Evolutionary conservation across 495 filamentous ascomycete species (phyloP), one percentile per base, ranked within the genome.

Genomic region (Ascodesmis nigricans): DNA sequence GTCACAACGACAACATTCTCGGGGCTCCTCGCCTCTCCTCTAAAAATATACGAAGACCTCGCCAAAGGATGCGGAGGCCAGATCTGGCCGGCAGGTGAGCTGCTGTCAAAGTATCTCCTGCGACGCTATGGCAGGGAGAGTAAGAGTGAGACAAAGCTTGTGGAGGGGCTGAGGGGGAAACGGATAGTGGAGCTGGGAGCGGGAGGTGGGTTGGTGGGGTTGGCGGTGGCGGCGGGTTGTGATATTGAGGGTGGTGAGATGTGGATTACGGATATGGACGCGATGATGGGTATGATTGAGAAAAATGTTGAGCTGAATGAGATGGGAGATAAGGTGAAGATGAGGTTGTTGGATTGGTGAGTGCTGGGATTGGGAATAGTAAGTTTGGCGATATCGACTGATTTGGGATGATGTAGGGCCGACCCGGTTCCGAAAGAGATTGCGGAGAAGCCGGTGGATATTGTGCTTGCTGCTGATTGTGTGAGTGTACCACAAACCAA

Each of bases 401-500:
- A 13, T 19, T 33, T 20, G n/a, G n/a, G n/a, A n/a, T 1, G 24
- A 9, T 11, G 16, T 40, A 72, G 67, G 68, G 64, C 65, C 37
- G 58, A 69, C 35, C 58, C 66, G 25, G 59, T 62, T 29, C 62
- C 59, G 15, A 40, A 49, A 29, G 59, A 55, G 36, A 62, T 63
- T 15, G 31, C 54, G 24, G 51, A 48, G 20, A 43, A 53, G 29
- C 62, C 65, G 39, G 75, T 81, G 8, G 71, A 87, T 41, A 60
- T 84, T 26, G 69, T 97, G 36, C 66, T 97, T 7, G 87, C 87
- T 7, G 87, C 83, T 4, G 87, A 97, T 53, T 95, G 87, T 58
- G 81, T 91, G n/a, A n/a, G n/a, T n/a, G n/a, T n/a, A n/a, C n/a
- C n/a, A n/a, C n/a, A n/a, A n/a, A n/a, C n/a, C n/a, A n/a, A n/a